Percentiles rank a stretch among this genome's conserved stretches.
These are phyloP conservation scores for Symbiodinium pilosum DNA, from an alignment of 73 alveolate species.

Conservation along the genomic window DNA sequence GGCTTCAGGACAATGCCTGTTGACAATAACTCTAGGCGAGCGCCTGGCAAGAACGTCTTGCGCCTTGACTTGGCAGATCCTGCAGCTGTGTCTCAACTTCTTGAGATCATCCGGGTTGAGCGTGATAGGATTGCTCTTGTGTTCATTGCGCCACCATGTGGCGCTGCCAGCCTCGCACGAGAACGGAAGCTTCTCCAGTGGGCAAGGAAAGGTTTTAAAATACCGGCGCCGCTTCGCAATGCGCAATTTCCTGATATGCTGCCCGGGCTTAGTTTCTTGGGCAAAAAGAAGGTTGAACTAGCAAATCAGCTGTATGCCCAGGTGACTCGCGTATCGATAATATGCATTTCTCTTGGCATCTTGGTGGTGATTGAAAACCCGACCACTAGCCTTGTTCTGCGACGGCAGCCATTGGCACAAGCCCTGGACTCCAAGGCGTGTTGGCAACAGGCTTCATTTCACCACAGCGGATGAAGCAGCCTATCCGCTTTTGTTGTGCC, in stretches of 20 bases:
- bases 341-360: neutral
- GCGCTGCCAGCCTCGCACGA: neutral
- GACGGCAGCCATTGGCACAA: neutral
- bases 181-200: neutral
- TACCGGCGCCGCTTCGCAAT: neutral
- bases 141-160: neutral
- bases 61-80: neutral
- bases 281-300: neutral
- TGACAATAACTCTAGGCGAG: neutral
- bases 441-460: neutral
- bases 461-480: neutral
- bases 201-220: neutral
- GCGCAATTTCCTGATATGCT: neutral
- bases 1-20: neutral
- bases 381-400: neutral
- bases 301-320: neutral
- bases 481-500: neutral
- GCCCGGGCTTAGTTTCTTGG: neutral
- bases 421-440: neutral
- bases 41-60: neutral
- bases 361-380: neutral
- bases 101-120: neutral
- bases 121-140: neutral
- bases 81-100: neutral
- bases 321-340: neutral